These are phyloP conservation scores for Capsicum pubescens DNA, from an alignment of 257 asterid species.

Conservation along the genomic window DNA sequence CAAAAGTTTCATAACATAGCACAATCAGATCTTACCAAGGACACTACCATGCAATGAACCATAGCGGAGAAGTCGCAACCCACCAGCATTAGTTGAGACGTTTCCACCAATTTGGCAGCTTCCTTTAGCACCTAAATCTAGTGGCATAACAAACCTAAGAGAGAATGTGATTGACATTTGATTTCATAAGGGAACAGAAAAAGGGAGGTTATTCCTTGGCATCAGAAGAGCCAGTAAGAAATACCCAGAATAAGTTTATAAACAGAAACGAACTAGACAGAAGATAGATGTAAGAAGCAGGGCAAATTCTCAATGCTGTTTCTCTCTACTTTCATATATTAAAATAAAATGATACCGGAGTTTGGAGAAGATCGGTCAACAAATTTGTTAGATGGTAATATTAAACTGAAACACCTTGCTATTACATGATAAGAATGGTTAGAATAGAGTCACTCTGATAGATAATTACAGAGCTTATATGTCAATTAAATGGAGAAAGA, in stretches of 20 bases:
- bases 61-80: constrained; percentile 92
- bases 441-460: constrained; percentile 21
- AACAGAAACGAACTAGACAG: neutral
- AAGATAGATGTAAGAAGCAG: neutral
- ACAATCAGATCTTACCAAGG: constrained; percentile 64
- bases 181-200: neutral
- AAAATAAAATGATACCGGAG: neutral
- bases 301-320: neutral
- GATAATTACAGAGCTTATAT: neutral
- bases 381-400: neutral
- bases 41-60: constrained; percentile 97
- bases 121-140: constrained; percentile 99
- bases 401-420: neutral
- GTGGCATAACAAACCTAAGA: constrained; percentile 84
- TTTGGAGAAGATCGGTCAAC: neutral
- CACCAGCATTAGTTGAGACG: constrained; percentile 98
- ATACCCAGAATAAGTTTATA: constrained; percentile 3
- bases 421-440: constrained; percentile 5
- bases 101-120: constrained; percentile 99
- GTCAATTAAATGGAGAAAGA: constrained; percentile 33
- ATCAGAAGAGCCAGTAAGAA: constrained; percentile 4
- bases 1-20: constrained; percentile 22
- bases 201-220: neutral
- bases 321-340: neutral
- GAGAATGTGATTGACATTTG: constrained; percentile 30